These are phyloP conservation scores for Hypoxylon rubiginosum DNA, from an alignment of 2,329 filamentous ascomycete genomes.

Conservation along the genomic window DNA sequence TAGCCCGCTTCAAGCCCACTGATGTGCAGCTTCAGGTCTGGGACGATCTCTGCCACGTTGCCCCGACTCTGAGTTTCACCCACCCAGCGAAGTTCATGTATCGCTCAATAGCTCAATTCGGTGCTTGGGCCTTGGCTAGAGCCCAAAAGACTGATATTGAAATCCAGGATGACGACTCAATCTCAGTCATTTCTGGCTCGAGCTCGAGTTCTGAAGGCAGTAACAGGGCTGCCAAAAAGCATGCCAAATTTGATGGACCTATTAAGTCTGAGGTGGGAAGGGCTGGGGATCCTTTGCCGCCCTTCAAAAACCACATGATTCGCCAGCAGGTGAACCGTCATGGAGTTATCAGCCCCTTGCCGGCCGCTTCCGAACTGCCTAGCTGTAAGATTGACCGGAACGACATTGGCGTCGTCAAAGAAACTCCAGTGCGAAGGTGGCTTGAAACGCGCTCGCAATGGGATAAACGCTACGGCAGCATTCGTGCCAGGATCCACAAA, in stretches of 20 bases:
- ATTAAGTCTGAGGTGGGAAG: slow-evolving; percentile 73
- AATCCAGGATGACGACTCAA: slow-evolving; percentile 81
- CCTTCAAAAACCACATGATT: slow-evolving; percentile 90
- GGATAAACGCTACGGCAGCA: slow-evolving; percentile 78
- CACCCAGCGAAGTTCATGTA: slow-evolving; percentile 98
- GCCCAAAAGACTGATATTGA: slow-evolving; percentile 86
- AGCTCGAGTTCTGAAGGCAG: slow-evolving; percentile 69
- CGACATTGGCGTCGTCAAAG: slow-evolving; percentile 84
- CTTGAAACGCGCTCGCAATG: slow-evolving; percentile 78
- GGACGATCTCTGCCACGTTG: slow-evolving; percentile 95
- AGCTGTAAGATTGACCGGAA: slow-evolving; percentile 72
- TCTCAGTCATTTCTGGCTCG: slow-evolving; percentile 77
- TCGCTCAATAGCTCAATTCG: slow-evolving; percentile 90
- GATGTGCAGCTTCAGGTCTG: slow-evolving; percentile 95
- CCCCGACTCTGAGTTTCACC: slow-evolving; percentile 94
- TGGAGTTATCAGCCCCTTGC: slow-evolving; percentile 79
- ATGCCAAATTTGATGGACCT: slow-evolving; percentile 24
- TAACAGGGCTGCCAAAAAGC: slow-evolving; percentile 43
- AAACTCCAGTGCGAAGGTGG: slow-evolving; percentile 86
- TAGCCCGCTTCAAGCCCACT: slow-evolving; percentile 82
- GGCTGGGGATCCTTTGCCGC: slow-evolving; percentile 85
- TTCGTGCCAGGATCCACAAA: slow-evolving; percentile 80
- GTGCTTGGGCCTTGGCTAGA: slow-evolving; percentile 88
- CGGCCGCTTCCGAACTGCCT: slow-evolving; percentile 72
- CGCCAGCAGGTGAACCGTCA: slow-evolving; percentile 86